Percentiles rank a stretch among this genome's conserved stretches.
Evolutionary conservation across 176 grass and related monocot species (phyloP).

Genomic region (Typha latifolia): DNA sequence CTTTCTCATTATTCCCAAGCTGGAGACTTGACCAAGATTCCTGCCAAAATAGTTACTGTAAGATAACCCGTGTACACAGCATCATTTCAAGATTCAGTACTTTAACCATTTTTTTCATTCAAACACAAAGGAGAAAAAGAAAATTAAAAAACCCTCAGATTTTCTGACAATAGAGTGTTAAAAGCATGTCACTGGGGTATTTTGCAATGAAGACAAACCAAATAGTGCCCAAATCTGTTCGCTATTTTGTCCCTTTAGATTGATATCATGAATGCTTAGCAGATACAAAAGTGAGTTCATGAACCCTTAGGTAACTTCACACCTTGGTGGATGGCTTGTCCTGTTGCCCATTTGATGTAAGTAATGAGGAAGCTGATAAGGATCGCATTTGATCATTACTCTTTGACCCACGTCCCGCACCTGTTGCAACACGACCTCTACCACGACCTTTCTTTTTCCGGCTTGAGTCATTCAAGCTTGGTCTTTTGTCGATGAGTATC

Average conservation of each 20-base stretch:
- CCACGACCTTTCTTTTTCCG: conserved; percentile 77
- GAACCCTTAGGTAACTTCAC: conserved; percentile 1
- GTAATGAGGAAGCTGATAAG: conserved; percentile 28
- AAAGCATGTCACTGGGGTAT: not conserved
- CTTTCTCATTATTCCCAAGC: conserved; percentile 46
- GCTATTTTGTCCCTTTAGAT: not conserved
- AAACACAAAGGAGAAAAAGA: not conserved
- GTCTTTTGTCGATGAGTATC: conserved; percentile 31
- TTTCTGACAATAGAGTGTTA: conserved; percentile 8
- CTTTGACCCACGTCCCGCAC: conserved; percentile 69
- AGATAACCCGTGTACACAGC: not conserved
- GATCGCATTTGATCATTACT: conserved; percentile 43
- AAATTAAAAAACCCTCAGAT: not conserved
- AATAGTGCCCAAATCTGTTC: too few relatives aligned
- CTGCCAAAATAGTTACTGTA: conserved; percentile 22
- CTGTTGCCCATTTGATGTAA: conserved; percentile 57
- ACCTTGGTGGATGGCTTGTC: conserved; percentile 64
- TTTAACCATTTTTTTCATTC: too few relatives aligned
- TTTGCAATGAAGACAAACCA: too few relatives aligned
- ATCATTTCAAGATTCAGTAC: too few relatives aligned
- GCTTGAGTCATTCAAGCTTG: conserved; percentile 45
- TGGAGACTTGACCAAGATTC: conserved; percentile 49
- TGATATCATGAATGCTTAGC: not conserved
- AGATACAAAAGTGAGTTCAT: not conserved
- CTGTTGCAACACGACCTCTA: conserved; percentile 62